A percentile compares a stretch with the other conserved stretches of the same genome.
phyloP scores from a whole-genome alignment of 179 eudicot genomes.

The Drosera spatulata region DNA sequence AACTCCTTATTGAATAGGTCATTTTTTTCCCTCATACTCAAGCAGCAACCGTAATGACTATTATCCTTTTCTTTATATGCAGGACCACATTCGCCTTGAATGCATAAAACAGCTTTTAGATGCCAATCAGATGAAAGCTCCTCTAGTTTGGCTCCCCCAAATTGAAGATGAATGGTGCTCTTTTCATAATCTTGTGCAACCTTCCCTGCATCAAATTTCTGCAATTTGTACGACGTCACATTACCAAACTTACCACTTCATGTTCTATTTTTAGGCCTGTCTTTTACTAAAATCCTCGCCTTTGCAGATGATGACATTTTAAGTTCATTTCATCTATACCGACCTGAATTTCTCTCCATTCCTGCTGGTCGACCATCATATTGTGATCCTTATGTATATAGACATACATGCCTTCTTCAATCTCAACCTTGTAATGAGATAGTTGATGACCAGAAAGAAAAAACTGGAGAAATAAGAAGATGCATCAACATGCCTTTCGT shows the following conservation, averaged over 20 bases:
- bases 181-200: constrained; percentile 58
- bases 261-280: not conserved
- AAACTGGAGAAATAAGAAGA: constrained; percentile 22
- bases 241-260: not conserved
- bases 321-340: constrained; percentile 55
- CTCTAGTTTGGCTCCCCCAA: constrained; percentile 15
- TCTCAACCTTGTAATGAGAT: constrained; percentile 24
- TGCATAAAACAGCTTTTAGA: constrained; percentile 32
- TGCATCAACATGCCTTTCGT: constrained; percentile 69
- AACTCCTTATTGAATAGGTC: too few species aligned
- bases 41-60: not conserved
- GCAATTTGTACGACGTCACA: constrained; percentile 51
- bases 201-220: constrained; percentile 62
- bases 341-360: constrained; percentile 51
- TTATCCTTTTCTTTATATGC: constrained; percentile 10
- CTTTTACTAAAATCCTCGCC: not conserved
- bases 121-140: constrained; percentile 21
- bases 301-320: constrained; percentile 74
- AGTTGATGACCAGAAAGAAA: constrained; percentile 24
- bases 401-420: constrained; percentile 42
- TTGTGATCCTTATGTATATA: constrained; percentile 48
- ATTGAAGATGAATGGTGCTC: constrained; percentile 88
- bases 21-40: too few species aligned
- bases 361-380: constrained; percentile 48
- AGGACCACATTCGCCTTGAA: constrained; percentile 69